Conservation (phyloP, 495 filamentous ascomycete species). For the Penicillium maclennaniae region DNA sequence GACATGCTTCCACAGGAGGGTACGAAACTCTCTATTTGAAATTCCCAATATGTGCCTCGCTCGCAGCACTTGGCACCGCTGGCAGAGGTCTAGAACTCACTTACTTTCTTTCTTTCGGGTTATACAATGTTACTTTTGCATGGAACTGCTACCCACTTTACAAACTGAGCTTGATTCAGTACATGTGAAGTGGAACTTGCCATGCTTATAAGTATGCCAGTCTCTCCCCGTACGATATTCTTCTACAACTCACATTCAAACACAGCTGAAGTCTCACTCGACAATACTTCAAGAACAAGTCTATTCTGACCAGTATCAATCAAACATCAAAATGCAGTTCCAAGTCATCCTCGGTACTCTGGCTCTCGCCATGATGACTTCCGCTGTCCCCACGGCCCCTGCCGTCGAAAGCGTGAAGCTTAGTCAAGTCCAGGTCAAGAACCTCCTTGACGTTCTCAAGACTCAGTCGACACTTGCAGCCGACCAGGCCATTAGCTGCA, state of each 20-base stretch:
- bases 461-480: background rate
- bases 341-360: slow-evolving; percentile 7
- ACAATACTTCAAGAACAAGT: background rate
- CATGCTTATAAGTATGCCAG: background rate
- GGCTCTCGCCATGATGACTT: slow-evolving; percentile 2
- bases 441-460: slow-evolving; percentile 1
- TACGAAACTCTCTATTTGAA: no score
- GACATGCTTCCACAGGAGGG: no score
- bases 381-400: background rate
- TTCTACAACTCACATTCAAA: background rate
- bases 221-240: background rate
- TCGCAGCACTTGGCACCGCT: background rate
- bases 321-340: slow-evolving; percentile 10
- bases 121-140: background rate
- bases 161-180: background rate
- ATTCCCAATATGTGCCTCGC: no score
- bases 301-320: no score
- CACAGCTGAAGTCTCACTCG: background rate
- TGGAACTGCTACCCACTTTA: background rate
- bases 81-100: background rate
- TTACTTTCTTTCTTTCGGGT: background rate
- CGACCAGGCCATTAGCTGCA: slow-evolving; percentile 14
- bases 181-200: background rate
- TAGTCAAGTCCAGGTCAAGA: slow-evolving; percentile 7
- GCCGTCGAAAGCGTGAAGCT: slow-evolving; percentile 1